These are phyloP conservation scores for Hypoxylon rickii DNA, from an alignment of 495 filamentous ascomycete genomes.

Conservation along the genomic window DNA sequence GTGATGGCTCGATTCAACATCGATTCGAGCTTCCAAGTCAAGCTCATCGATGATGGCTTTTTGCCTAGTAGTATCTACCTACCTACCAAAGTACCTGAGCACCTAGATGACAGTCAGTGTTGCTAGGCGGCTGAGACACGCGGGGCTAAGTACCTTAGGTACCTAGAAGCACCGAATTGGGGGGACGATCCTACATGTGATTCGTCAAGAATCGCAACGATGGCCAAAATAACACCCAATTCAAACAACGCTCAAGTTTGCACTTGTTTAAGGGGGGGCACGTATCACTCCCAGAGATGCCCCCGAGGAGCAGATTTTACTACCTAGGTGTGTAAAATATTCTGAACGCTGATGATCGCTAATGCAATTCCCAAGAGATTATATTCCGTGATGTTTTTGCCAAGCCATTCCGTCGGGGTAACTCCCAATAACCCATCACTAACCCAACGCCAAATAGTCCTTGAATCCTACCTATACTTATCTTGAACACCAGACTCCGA, in stretches of 20 bases:
- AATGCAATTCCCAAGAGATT: not conserved
- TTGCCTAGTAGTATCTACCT: no score
- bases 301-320: not conserved
- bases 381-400: constrained; percentile 1
- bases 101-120: no score
- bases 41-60: no score
- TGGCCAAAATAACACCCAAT: no score
- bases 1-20: not conserved
- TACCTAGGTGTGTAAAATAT: not conserved
- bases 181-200: not conserved
- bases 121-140: not conserved
- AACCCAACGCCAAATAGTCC: constrained; percentile 2
- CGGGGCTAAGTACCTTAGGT: not conserved
- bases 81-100: no score
- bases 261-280: no score
- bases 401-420: not conserved
- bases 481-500: constrained; percentile 15
- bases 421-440: constrained; percentile 1
- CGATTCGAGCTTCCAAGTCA: not conserved
- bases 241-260: no score
- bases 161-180: not conserved
- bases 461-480: constrained; percentile 1
- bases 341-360: not conserved
- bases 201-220: not conserved
- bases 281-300: no score